Evolutionary conservation across 257 asterid species (phyloP), one percentile per base, ranked within the genome.

Genomic region (Penstemon davidsonii): DNA sequence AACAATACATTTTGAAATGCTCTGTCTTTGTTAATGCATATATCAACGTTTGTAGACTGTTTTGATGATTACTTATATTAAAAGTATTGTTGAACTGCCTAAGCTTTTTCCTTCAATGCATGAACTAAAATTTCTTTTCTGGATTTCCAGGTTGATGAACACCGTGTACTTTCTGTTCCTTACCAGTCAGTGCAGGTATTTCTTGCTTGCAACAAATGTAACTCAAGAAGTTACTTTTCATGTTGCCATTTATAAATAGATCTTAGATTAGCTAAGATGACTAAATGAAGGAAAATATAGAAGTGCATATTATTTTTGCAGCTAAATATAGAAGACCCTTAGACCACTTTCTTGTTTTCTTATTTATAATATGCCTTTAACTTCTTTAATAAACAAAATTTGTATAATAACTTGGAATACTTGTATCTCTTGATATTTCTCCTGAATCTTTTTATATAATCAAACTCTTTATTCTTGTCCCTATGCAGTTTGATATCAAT

Each of bases 161-260:
- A 90, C 68, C 97, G 98, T 52, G 78, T 90, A 66, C 68, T 83
- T 66, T 74, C 97, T 70, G 83, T 92, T 78, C 95, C 98, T 58
- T 92, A 90, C 85, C 86, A 80, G 43, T 84, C 95, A 58, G 91
- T 90, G 82, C 88, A 90, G 98, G 98, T 92, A 89, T 63, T 77
- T 62, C 65, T 53, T 70, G 41, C 69, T 70, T 67, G 67, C 41
- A 43, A 62, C 55, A 12, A 49, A 4, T 46, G 11, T 41, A 69
- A 51, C 42, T 44, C 19, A 41, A 47, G 57, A 60, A 56, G 37
- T 62, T 70, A 10, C 36, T 52, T 15, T 64, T 50, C 37, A 37
- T 39, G 54, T 70, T 72, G 18, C 59, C 15, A 10, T 50, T 67
- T 46, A 51, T 40, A 47, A 47, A 33, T 66, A 68, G 13, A 18